phyloP scores from a whole-genome alignment of 768 basidiomycete species.

The Rhizopogon roseolus region DNA sequence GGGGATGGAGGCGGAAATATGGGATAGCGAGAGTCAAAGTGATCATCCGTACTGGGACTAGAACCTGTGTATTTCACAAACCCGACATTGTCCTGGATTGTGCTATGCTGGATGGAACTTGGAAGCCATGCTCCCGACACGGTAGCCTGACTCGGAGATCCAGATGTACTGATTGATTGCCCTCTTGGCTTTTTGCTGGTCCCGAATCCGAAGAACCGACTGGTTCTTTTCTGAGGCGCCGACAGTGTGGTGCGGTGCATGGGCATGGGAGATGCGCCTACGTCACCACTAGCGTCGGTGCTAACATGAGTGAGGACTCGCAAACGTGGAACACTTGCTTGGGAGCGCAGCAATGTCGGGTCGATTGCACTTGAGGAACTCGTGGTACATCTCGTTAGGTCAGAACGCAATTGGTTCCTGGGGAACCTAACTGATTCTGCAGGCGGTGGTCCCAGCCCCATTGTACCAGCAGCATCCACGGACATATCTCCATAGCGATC shows the following conservation, averaged over 20 bases:
- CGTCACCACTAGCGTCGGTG: constrained; percentile 47
- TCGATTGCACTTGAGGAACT: constrained; percentile 35
- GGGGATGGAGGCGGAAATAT: constrained; percentile 23
- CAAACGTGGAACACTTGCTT: constrained; percentile 19
- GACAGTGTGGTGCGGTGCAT: constrained; percentile 13
- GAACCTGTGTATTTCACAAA: not conserved
- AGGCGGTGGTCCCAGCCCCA: not conserved
- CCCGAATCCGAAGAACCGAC: constrained; percentile 31
- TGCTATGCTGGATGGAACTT: not conserved
- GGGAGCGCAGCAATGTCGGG: constrained; percentile 22
- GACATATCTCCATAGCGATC: constrained; percentile 20
- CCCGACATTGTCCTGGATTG: not conserved
- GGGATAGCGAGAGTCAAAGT: constrained; percentile 49
- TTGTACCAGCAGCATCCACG: not conserved
- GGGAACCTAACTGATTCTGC: constrained; percentile 2
- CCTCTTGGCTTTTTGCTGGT: constrained; percentile 12
- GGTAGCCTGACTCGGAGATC: constrained; percentile 2
- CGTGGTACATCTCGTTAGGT: constrained; percentile 34
- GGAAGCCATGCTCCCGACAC: constrained; percentile 16
- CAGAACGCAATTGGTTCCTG: constrained; percentile 34
- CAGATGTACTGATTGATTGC: not conserved
- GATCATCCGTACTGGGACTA: constrained; percentile 30
- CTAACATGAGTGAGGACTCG: constrained; percentile 39
- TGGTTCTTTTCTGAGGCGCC: constrained; percentile 37
- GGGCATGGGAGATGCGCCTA: constrained; percentile 58